phyloP scores from a whole-genome alignment of 352 stramenopile species.

The Plasmopara muralis region DNA sequence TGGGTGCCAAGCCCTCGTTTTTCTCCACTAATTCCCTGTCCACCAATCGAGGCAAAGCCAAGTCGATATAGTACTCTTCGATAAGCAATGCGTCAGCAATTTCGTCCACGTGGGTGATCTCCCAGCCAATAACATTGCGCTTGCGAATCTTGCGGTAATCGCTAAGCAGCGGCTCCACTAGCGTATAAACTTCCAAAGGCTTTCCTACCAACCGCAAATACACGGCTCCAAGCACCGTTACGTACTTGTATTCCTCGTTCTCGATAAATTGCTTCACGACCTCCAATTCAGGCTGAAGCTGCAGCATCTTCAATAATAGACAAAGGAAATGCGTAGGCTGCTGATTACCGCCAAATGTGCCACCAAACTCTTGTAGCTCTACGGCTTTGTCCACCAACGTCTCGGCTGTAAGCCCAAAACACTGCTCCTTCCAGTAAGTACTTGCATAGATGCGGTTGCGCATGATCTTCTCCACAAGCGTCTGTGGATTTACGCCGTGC shows the following conservation, averaged over 20 bases:
- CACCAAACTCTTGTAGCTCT: conserved; percentile 89
- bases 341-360: conserved; percentile 92
- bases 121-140: conserved; percentile 85
- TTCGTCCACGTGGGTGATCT: conserved; percentile 94
- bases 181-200: conserved; percentile 88
- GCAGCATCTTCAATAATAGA: conserved; percentile 96
- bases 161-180: conserved; percentile 93
- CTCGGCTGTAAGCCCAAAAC: conserved; percentile 94
- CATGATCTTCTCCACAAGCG: conserved; percentile 98
- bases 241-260: conserved; percentile 99
- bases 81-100: conserved; percentile 92
- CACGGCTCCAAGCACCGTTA: conserved; percentile 92
- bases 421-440: conserved; percentile 98
- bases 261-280: conserved; percentile 92
- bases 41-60: conserved; percentile 90
- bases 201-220: conserved; percentile 94
- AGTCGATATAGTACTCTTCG: conserved; percentile 89
- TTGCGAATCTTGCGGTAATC: conserved; percentile 94
- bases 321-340: conserved; percentile 97
- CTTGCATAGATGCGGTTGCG: conserved; percentile 94
- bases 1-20: conserved; percentile 45
- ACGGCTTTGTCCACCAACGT: conserved; percentile 96
- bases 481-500: conserved; percentile 96
- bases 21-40: conserved; percentile 84
- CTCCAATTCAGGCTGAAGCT: conserved; percentile 95